Evolutionary conservation across 2,329 filamentous ascomycete genomes (phyloP), one percentile per base, ranked within the genome.

Genomic region (Colletotrichum sojae): DNA sequence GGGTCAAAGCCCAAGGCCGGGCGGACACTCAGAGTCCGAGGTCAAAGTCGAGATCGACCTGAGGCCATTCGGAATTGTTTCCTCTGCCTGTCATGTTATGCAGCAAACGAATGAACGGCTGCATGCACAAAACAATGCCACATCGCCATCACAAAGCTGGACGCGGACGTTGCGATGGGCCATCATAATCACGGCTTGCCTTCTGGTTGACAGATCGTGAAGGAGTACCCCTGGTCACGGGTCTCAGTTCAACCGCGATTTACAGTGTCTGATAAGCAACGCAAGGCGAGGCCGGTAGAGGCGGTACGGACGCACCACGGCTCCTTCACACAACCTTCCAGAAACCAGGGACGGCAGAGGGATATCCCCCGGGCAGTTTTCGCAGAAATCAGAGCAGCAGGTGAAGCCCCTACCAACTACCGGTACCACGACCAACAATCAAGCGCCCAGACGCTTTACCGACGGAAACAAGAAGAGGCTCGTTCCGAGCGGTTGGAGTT

Each of bases 261-360:
- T n/a, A 51, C 66, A 56, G 60, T 54, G 43, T 54, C 62, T 55
- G 48, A 49, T 66, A 61, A 69, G 66, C 62, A 69, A 55, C 54
- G 54, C 62, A 53, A 55, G 55, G 56, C 25, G 31, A 60, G 48
- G 62, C 51, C 66, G 61, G 66, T 22, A 54, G 36, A 13, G 31
- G 43, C 54, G 48, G 61, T 49, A 55, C 22, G 51, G 62, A 52
- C 55, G 51, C 62, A 39, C 63, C 48, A 48, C 55, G 59, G 43
- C 63, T 60, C 55, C 66, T 56, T 39, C 31, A 45, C 58, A 52
- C 18, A 61, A 61, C 58, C 58, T 61, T 65, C 22, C 63, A 53
- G 43, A 49, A 51, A 39, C 55, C 55, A 66, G 55, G 49, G 43
- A 51, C 49, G 59, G 49, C 49, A 53, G 49, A 39, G 49, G 54